These are phyloP conservation scores for Macaranga tanarius DNA, from an alignment of 441 rosid species.

Conservation along the genomic window DNA sequence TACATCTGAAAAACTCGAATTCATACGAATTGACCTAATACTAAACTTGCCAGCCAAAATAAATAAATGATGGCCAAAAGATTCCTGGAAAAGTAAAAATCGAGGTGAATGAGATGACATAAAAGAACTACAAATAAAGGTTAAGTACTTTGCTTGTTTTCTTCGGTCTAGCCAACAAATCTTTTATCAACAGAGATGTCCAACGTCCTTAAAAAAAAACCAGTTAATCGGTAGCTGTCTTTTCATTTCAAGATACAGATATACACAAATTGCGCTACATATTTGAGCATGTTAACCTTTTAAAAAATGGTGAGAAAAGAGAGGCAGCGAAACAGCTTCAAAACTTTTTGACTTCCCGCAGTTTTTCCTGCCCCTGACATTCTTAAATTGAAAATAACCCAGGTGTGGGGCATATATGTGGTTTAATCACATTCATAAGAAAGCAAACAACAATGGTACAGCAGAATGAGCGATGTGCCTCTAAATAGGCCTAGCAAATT, in stretches of 20 bases:
- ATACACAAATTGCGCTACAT: not conserved
- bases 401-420: not conserved
- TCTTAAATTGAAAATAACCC: not conserved
- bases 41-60: not conserved
- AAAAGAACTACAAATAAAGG: not conserved
- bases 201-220: not conserved
- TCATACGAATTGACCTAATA: not conserved
- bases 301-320: not conserved
- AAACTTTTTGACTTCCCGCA: not conserved
- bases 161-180: not conserved
- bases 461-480: constrained; percentile 1
- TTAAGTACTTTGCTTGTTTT: not conserved
- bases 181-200: not conserved
- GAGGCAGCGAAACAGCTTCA: too few species aligned
- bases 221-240: not conserved
- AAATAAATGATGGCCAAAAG: not conserved
- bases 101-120: not conserved
- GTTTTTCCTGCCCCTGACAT: not conserved
- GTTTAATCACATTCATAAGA: not conserved
- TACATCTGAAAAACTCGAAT: not conserved
- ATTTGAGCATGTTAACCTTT: not conserved
- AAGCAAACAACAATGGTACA: not conserved
- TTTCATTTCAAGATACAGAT: not conserved
- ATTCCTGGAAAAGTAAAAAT: not conserved
- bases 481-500: not conserved